These are phyloP conservation scores for Darksidea phi DNA, from an alignment of 495 filamentous ascomycete genomes.

Conservation along the genomic window DNA sequence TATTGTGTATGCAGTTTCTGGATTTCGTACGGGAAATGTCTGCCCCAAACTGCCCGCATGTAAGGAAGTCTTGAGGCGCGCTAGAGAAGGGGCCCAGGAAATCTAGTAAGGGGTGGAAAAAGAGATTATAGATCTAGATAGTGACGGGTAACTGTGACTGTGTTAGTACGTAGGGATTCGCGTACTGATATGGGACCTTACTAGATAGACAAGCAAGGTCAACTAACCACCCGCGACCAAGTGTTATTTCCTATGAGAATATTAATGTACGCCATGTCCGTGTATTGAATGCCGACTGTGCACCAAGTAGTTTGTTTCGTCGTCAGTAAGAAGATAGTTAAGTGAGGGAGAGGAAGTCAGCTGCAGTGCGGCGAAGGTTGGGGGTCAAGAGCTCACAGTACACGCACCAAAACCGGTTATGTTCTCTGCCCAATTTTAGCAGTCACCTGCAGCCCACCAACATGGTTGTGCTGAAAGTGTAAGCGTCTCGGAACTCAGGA, in stretches of 20 bases:
- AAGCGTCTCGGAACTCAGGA: not conserved
- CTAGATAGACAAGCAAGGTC: slow-evolving; percentile 9
- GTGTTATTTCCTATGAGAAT: slow-evolving; percentile 4
- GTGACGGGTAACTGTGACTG: slow-evolving; percentile 7
- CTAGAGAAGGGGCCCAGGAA: slow-evolving; percentile 20
- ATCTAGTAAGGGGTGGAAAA: slow-evolving; percentile 21
- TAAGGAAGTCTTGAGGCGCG: slow-evolving; percentile 32
- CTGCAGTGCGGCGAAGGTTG: slow-evolving; percentile 1
- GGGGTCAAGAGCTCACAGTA: not conserved
- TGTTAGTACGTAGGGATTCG: not conserved
- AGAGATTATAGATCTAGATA: slow-evolving; percentile 15
- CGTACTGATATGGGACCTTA: not conserved
- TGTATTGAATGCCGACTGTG: not conserved
- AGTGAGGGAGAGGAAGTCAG: not conserved
- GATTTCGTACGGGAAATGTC: slow-evolving; percentile 30
- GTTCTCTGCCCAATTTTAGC: not conserved
- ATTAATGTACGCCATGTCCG: slow-evolving; percentile 5
- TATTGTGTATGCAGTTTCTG: slow-evolving; percentile 38
- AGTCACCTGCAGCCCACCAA: slow-evolving; percentile 4
- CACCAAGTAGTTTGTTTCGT: not conserved
- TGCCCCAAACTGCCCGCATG: slow-evolving; percentile 18
- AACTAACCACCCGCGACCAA: slow-evolving; percentile 7
- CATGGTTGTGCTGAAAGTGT: not conserved
- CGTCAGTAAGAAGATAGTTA: not conserved
- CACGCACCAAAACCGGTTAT: not conserved